Conservation (phyloP, 768 basidiomycete genomes). For the Pleurotus tuber-regium region DNA sequence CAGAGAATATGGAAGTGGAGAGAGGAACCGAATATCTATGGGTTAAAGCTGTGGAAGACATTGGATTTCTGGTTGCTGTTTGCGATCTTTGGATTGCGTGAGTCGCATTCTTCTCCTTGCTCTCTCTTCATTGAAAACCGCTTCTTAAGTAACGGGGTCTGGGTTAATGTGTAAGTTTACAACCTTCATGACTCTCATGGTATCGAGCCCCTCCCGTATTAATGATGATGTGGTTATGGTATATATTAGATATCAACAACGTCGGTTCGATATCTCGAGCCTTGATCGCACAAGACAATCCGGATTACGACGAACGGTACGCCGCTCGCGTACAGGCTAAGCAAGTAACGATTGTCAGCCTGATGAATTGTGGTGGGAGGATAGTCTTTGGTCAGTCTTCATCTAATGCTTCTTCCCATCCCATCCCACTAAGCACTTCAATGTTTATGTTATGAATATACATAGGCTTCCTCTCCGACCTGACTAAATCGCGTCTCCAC, state of each 20-base stretch:
- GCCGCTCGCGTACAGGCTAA: conserved; percentile 76
- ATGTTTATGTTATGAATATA: background rate
- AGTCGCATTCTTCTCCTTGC: conserved; percentile 29
- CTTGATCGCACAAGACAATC: conserved; percentile 57
- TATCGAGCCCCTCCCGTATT: conserved; percentile 7
- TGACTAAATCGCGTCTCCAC: conserved; percentile 49
- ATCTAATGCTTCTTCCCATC: background rate
- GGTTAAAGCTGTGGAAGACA: conserved; percentile 18
- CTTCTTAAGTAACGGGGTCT: conserved; percentile 72
- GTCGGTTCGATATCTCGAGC: conserved; percentile 73
- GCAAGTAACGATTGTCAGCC: conserved; percentile 80
- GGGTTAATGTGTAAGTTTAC: conserved; percentile 76
- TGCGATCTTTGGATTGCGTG: conserved; percentile 52
- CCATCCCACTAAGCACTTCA: background rate
- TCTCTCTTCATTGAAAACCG: background rate
- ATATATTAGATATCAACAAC: conserved; percentile 70
- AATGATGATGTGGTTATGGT: background rate
- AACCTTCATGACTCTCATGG: background rate
- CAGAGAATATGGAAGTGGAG: too few species aligned
- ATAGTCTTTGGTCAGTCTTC: conserved; percentile 60
- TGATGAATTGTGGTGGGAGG: conserved; percentile 80
- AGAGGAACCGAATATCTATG: conserved; percentile 19
- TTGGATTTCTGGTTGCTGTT: conserved; percentile 33
- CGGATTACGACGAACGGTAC: conserved; percentile 61
- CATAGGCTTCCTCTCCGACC: conserved; percentile 67